Evolutionary conservation across 2,329 filamentous ascomycete species (phyloP), one percentile per base, ranked within the genome.

Genomic region (Colletotrichum eleusines): DNA sequence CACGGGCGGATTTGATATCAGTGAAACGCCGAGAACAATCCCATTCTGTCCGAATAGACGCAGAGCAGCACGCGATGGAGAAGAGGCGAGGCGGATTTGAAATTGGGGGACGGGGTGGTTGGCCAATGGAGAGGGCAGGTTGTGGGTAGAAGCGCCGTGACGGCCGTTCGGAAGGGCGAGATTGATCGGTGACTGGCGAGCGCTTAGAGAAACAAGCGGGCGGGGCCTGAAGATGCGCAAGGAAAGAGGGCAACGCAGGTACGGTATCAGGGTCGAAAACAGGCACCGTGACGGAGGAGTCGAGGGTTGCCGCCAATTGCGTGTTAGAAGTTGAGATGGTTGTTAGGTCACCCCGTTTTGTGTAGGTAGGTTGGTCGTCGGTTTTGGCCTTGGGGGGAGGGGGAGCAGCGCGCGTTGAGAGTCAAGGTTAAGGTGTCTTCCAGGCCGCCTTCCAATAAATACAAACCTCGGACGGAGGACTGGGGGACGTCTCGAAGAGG

Each of bases 141-240:
- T 50, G 70, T 65, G 31, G 48, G 58, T 72, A 74, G 76, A 79
- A 78, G 77, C 77, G 77, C 77, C 76, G 78, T 78, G 76, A 73
- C 75, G 75, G 71, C 67, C 62, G 72, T 74, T 50, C 38, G 70
- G 62, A 64, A 63, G 69, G 23, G 61, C 54, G 58, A 64, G 58
- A 71, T 73, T 73, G 64, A 65, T 48, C 23, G 59, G 35, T 76
- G 71, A 76, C 73, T 78, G 77, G 76, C 72, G 75, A 74, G 78
- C 78, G 78, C 77, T 79, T 79, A 78, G 72, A 57, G 63, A 73
- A 72, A 73, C 72, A 72, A 72, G 54, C 66, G 69, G 66, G 54
- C 44, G 51, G 46, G 58, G 11, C 58, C 44, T 64, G 38, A 35
- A 31, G 31, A 58, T 51, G 69, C 54, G 64, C 54, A 44, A 20